Evolutionary conservation across 2,329 filamentous ascomycete species (phyloP).

Genomic region (Fusarium sp.): DNA sequence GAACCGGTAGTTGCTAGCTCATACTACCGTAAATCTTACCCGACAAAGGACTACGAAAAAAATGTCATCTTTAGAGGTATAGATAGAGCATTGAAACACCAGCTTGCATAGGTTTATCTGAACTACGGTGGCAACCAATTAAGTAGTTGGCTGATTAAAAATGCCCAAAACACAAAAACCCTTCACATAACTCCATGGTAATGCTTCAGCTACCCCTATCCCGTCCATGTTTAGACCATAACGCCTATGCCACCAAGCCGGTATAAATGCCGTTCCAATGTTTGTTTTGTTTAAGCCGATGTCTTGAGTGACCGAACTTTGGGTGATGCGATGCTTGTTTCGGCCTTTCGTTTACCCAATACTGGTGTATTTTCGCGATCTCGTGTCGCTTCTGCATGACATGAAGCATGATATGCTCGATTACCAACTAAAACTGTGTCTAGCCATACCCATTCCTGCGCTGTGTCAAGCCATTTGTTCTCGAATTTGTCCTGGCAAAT

Average conservation of each 20-base stretch:
- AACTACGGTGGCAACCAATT: slow-evolving; percentile 4
- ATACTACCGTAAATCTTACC: neutral
- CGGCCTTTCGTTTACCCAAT: slow-evolving; percentile 81
- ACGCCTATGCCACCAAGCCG: slow-evolving; percentile 34
- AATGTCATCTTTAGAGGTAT: neutral
- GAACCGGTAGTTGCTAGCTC: slow-evolving; percentile 20
- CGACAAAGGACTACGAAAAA: no score
- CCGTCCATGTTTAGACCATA: slow-evolving; percentile 34
- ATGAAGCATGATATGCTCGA: slow-evolving; percentile 90
- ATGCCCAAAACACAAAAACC: slow-evolving; percentile 1
- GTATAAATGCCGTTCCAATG: slow-evolving; percentile 9
- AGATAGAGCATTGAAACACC: neutral
- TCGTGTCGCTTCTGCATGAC: slow-evolving; percentile 84
- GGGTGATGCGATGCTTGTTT: slow-evolving; percentile 63
- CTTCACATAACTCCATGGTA: slow-evolving; percentile 32
- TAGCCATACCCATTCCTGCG: slow-evolving; percentile 97
- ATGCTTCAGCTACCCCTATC: slow-evolving; percentile 31
- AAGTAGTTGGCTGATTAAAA: slow-evolving; percentile 14
- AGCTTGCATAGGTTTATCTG: slow-evolving; percentile 1
- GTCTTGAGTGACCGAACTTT: slow-evolving; percentile 56
- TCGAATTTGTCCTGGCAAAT: slow-evolving; percentile 98
- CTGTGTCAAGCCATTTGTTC: slow-evolving; percentile 90
- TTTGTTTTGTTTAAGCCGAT: slow-evolving; percentile 44
- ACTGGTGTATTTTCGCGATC: slow-evolving; percentile 69
- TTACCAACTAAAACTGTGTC: slow-evolving; percentile 84